These are phyloP conservation scores for Syncephalastrum contaminatum DNA, from an alignment of 371 early-diverging fungal species.

Conservation along the genomic window DNA sequence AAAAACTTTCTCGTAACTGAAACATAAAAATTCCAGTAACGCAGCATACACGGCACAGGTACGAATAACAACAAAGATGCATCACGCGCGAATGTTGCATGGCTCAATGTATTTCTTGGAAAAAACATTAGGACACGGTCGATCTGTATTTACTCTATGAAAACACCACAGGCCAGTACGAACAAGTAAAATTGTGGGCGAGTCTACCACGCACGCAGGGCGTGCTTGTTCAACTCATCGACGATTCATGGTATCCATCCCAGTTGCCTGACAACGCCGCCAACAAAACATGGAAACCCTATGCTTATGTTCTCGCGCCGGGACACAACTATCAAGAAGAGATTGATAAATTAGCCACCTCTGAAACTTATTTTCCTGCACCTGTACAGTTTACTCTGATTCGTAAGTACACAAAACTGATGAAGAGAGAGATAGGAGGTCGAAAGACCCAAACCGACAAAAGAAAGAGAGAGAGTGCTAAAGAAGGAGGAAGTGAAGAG, in stretches of 20 bases:
- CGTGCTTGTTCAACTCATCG: conserved; percentile 26
- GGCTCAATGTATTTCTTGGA: too few relatives aligned
- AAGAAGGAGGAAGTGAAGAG: conserved; percentile 2
- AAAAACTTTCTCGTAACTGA: conserved; percentile 17
- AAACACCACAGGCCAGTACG: conserved; percentile 12
- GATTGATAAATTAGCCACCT: conserved; percentile 24
- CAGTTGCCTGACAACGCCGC: conserved; percentile 19
- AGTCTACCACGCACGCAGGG: conserved; percentile 20
- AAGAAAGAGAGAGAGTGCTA: too few relatives aligned
- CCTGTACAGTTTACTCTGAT: conserved; percentile 35
- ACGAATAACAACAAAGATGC: too few relatives aligned
- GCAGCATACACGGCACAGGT: not conserved
- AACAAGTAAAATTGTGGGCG: conserved; percentile 22
- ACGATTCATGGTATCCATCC: conserved; percentile 37
- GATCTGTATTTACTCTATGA: conserved; percentile 31
- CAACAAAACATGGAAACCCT: conserved; percentile 29
- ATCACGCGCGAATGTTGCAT: too few relatives aligned
- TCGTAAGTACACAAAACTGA: conserved; percentile 19
- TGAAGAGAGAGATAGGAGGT: conserved; percentile 8
- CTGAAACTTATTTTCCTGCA: conserved; percentile 26
- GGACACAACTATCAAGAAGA: conserved; percentile 26
- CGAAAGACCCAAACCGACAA: too few relatives aligned
- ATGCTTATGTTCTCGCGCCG: conserved; percentile 27
- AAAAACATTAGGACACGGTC: conserved; percentile 16
- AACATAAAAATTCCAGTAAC: conserved; percentile 6